phyloP scores from a whole-genome alignment of 805 yeast species.

The Zygoascus bituminiphila region DNA sequence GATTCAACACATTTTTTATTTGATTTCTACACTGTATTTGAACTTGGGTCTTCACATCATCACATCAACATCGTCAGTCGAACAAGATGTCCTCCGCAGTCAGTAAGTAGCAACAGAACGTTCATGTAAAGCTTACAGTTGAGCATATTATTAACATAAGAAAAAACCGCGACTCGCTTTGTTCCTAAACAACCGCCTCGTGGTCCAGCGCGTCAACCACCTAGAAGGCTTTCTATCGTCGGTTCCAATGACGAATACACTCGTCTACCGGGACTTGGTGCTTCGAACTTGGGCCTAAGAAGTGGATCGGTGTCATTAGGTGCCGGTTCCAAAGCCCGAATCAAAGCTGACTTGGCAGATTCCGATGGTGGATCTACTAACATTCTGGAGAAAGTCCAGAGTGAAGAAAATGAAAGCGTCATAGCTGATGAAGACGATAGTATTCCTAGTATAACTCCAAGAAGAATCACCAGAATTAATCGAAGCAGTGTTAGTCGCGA shows the following conservation, averaged over 20 bases:
- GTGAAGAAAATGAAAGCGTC: constrained; percentile 1
- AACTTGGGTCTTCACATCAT: neutral
- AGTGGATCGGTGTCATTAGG: neutral
- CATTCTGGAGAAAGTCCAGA: neutral
- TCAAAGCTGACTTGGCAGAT: neutral
- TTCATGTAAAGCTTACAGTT: too few relatives aligned
- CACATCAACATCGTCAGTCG: neutral
- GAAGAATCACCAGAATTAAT: neutral
- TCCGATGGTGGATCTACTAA: neutral
- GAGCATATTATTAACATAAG: too few relatives aligned
- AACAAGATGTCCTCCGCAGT: constrained; percentile 32
- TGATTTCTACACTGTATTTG: too few relatives aligned
- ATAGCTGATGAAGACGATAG: constrained; percentile 1
- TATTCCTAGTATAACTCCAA: neutral
- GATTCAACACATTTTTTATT: too few relatives aligned
- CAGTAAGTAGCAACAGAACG: constrained; percentile 18
- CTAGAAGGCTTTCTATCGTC: constrained; percentile 19
- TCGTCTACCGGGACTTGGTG: constrained; percentile 7
- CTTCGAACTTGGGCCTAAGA: neutral
- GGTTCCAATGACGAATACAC: constrained; percentile 9
- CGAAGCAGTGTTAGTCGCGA: neutral
- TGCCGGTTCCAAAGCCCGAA: neutral
- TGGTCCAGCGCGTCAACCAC: constrained; percentile 16
- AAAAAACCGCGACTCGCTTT: constrained; percentile 28
- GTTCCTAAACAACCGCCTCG: constrained; percentile 25